A percentile compares a stretch with the other conserved stretches of the same genome.
These are phyloP conservation scores for Plectranthus barbatus DNA, from an alignment of 257 asterid genomes.

Conservation along the genomic window DNA sequence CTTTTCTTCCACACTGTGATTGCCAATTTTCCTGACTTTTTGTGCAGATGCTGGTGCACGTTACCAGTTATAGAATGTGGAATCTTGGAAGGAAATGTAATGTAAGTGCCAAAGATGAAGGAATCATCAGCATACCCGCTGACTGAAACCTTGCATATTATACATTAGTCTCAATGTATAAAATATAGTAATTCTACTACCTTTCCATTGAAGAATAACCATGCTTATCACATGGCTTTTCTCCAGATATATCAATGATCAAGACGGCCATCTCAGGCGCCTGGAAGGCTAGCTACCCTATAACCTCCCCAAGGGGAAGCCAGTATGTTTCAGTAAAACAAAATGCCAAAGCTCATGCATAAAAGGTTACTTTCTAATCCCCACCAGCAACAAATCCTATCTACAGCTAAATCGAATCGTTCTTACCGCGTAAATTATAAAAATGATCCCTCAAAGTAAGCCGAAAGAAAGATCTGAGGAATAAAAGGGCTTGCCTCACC, in stretches of 20 bases:
- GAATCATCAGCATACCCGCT: neutral
- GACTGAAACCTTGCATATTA: neutral
- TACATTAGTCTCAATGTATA: neutral
- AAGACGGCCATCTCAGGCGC: neutral
- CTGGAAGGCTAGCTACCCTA: too few species aligned
- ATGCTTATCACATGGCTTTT: neutral
- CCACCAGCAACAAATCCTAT: too few species aligned
- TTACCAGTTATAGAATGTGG: neutral
- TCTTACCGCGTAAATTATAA: too few species aligned
- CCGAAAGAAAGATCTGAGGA: neutral
- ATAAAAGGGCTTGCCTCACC: neutral
- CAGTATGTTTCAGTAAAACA: neutral
- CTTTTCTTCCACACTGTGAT: neutral
- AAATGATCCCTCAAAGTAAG: neutral
- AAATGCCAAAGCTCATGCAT: neutral
- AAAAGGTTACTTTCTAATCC: neutral
- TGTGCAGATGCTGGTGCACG: neutral
- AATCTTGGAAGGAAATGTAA: neutral
- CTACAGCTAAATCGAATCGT: too few species aligned
- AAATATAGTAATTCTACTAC: neutral
- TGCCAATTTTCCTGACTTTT: too few species aligned
- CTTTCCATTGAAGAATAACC: neutral
- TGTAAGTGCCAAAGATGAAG: constrained; percentile 4
- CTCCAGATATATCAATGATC: neutral
- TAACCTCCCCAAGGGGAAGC: neutral